Percentiles rank a stretch among this genome's conserved stretches.
phyloP scores from a whole-genome alignment of 2,329 filamentous ascomycete genomes.

The Cercospora canescens region DNA sequence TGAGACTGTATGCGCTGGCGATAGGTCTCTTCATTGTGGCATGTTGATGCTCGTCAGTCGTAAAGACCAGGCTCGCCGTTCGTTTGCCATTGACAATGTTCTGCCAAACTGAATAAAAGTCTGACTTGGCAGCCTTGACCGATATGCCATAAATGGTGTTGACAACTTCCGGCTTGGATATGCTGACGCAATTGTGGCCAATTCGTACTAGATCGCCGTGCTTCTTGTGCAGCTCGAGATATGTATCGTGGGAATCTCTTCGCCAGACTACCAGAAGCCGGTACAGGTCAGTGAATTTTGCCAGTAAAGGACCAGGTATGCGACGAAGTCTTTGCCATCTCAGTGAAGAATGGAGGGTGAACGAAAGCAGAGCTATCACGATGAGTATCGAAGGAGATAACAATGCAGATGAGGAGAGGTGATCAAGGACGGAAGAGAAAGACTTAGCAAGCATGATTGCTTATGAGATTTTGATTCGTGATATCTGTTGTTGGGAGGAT shows the following conservation, averaged over 20 bases:
- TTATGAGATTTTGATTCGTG: not conserved
- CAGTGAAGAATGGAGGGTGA: not conserved
- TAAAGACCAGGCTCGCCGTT: constrained; percentile 29
- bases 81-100: constrained; percentile 30
- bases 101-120: constrained; percentile 22
- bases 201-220: constrained; percentile 71
- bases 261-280: constrained; percentile 59
- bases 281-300: constrained; percentile 53
- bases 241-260: constrained; percentile 56
- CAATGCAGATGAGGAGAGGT: not conserved
- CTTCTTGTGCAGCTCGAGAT: constrained; percentile 60
- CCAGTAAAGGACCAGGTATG: constrained; percentile 53
- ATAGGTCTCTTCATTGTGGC: constrained; percentile 31
- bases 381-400: constrained; percentile 6
- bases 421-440: constrained; percentile 7
- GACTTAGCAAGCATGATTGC: constrained; percentile 8
- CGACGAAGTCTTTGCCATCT: constrained; percentile 31
- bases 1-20: constrained; percentile 48
- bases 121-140: constrained; percentile 21
- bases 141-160: constrained; percentile 52
- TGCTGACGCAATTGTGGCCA: constrained; percentile 71
- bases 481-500: not conserved
- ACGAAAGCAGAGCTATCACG: not conserved
- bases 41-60: constrained; percentile 30
- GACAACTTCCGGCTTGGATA: constrained; percentile 70